Evolutionary conservation across 805 yeast species (phyloP), one percentile per base, ranked within the genome.

Genomic region (Komagataella pseudopastoris): DNA sequence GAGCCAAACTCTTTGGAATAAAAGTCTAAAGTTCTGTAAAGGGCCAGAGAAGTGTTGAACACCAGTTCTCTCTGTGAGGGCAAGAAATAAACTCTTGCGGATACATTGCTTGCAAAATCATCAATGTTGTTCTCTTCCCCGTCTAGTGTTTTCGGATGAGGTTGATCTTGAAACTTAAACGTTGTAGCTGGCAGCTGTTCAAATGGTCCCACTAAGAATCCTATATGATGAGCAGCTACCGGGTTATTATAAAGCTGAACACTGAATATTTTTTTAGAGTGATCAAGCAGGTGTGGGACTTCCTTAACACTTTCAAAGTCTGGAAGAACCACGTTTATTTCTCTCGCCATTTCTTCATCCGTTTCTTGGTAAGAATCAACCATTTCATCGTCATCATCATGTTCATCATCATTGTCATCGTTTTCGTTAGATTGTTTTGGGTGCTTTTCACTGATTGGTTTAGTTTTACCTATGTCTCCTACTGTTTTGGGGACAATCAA

Each of bases 151-250:
- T 10, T 30, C 8, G 39, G 39, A 2, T 30, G 39, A 30, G 39
- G 14, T 50, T 14, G 39, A 8, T 30, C 39, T 30, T 10, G 39
- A 30, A 30, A 30, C 23, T 75, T 69, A 24, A 67, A 58, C 47
- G 74, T 77, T 6, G 80, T 64, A 30, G 88, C 59, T 0, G 80
- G 77, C 2, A 80, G 68, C 51, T 77, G 77, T 46, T 82, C 81
- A 63, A 91, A 93, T 2, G 96, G 83, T 0, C 98, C 99, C 3
- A 89, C 78, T 0, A 96, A 90, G 83, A 95, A 93, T 0, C 98
- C 98, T 18, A 93, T 73, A 64, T 91, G 97, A 58, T 90, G 97
- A 0, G 99, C 88, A 44, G 95, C 83, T 1, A 88, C 85, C 0
- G 98, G 96, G 51, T 83, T 86, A 60, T 82, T 83, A 14, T 22